Evolutionary conservation across 1,139 yeast species (phyloP).

Genomic region (Suhomyces yuchorum): DNA sequence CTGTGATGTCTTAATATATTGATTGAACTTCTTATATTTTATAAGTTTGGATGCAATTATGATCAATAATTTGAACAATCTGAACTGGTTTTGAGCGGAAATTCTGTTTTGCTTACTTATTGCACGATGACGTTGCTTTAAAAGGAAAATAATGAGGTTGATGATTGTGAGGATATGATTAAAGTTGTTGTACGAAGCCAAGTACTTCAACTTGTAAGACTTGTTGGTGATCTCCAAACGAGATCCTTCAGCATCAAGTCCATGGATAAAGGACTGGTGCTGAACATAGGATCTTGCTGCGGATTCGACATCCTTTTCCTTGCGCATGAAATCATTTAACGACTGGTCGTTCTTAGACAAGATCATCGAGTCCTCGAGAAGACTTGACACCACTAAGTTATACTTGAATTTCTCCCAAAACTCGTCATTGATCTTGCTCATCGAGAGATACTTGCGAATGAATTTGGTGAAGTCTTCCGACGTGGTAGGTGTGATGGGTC

Average conservation of each 20-base stretch:
- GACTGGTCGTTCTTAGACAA: constrained; percentile 47
- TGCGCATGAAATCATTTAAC: constrained; percentile 16
- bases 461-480: constrained; percentile 31
- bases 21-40: constrained; percentile 29
- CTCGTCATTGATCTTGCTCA: constrained; percentile 20
- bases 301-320: neutral
- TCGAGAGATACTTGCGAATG: constrained; percentile 32
- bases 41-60: constrained; percentile 35
- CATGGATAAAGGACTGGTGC: constrained; percentile 12
- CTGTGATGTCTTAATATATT: constrained; percentile 29
- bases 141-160: constrained; percentile 28
- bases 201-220: constrained; percentile 15
- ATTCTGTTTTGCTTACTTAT: constrained; percentile 3
- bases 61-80: constrained; percentile 38
- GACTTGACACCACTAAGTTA: constrained; percentile 39
- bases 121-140: constrained; percentile 24
- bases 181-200: constrained; percentile 14
- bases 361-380: constrained; percentile 48
- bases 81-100: constrained; percentile 14
- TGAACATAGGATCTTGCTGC: neutral
- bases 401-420: constrained; percentile 50
- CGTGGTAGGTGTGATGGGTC: constrained; percentile 18
- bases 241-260: constrained; percentile 20
- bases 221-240: constrained; percentile 13
- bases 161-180: constrained; percentile 21